These are phyloP conservation scores for Brassica nigra DNA, from an alignment of 345 rosid species.

Conservation along the genomic window DNA sequence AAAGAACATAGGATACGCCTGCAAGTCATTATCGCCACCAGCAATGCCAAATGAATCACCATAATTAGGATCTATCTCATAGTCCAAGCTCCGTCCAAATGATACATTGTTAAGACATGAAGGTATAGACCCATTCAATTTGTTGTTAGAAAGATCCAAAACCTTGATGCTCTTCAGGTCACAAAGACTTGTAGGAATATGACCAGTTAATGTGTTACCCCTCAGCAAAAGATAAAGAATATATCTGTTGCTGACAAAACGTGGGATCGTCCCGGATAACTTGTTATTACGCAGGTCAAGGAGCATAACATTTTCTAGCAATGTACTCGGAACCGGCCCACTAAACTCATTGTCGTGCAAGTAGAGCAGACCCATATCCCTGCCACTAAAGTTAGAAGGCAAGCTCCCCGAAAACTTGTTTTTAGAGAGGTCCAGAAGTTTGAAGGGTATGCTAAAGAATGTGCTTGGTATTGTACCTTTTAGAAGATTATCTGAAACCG, in stretches of 20 bases:
- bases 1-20: not conserved
- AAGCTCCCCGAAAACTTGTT: conserved; percentile 30
- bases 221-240: not conserved
- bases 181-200: not conserved
- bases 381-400: not conserved
- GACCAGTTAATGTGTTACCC: not conserved
- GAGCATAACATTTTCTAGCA: not conserved
- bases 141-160: conserved; percentile 21
- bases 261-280: not conserved
- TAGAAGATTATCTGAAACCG: not conserved
- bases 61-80: not conserved
- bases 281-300: conserved; percentile 21
- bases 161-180: not conserved
- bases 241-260: not conserved
- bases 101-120: conserved; percentile 17
- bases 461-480: conserved; percentile 10
- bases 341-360: not conserved
- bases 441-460: not conserved
- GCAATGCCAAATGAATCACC: too few relatives aligned
- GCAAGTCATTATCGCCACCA: not conserved
- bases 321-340: not conserved
- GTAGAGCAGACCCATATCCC: not conserved
- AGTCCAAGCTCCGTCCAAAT: not conserved
- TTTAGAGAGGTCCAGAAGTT: conserved; percentile 11
- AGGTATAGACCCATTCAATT: conserved; percentile 6